Evolutionary conservation across 2,329 filamentous ascomycete species (phyloP), one percentile per base, ranked within the genome.

Genomic region (Fusarium udum): DNA sequence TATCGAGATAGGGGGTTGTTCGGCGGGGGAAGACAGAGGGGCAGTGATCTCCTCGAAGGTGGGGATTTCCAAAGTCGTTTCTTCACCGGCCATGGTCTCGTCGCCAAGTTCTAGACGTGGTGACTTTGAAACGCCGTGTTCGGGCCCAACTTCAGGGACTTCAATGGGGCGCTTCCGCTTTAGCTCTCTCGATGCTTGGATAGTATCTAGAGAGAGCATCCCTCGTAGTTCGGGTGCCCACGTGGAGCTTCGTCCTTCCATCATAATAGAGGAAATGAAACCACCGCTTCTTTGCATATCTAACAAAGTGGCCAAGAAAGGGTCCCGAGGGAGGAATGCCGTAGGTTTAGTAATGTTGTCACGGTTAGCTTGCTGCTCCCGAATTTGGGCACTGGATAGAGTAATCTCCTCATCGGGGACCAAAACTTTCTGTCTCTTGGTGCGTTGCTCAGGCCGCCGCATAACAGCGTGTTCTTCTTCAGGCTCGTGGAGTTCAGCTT

Each of bases 221-320:
- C 92, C 94, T 70, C 93, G 92, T 26, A 99, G 88, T 83, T 98
- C 95, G 3, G 95, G 95, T 9, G 95, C 95, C 95, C 94, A 97
- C 46, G 90, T 90, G 75, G 89, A 88, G 75, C 91, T 92, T 70
- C 93, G 90, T 45, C 91, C 93, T 69, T 95, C 94, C 60, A 93
- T 92, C 83, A 98, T 91, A 71, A 97, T 92, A 77, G 90, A 95
- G 9, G 92, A 93, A 24, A 97, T 93, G 78, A 99, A 98, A 39
- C 91, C 93, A 60, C 95, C 95, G 60, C 89, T 94, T 83, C 93
- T 95, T 82, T 97, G 95, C 88, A 97, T 92, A 77, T 95, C 94
- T 86, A 97, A 92, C 26, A 99, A 86, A 40, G 94, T 93, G 31
- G 98, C 87, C 22, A 98, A 87, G 61, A 95, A 90, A 4, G 95